phyloP scores from a whole-genome alignment of 208 protist genomes.

The Crithidia acanthocephali region DNA sequence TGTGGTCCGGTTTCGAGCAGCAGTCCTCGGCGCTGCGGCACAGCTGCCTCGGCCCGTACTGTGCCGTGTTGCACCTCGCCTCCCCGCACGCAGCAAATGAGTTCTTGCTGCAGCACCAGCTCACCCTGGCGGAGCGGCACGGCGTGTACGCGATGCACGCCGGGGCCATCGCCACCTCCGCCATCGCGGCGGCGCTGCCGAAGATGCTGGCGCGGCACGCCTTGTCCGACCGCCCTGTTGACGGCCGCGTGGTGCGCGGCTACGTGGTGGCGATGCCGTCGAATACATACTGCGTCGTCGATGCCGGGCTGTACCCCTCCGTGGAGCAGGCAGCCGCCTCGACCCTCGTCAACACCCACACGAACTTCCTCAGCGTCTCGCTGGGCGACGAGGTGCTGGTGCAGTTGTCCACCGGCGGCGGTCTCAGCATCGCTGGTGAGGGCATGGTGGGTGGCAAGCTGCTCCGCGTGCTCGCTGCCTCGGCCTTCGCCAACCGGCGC shows the following conservation, averaged over 20 bases:
- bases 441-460: slow-evolving; percentile 39
- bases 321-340: slow-evolving; percentile 26
- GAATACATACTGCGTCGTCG: slow-evolving; percentile 62
- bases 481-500: slow-evolving; percentile 23
- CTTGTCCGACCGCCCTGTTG: slow-evolving; percentile 20
- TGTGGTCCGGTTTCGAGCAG: slow-evolving; percentile 33
- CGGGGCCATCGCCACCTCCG: slow-evolving; percentile 25
- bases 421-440: slow-evolving; percentile 26
- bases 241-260: slow-evolving; percentile 58
- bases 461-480: slow-evolving; percentile 28
- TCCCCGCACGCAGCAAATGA: slow-evolving; percentile 49
- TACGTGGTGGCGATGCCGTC: slow-evolving; percentile 58
- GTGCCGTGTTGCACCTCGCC: slow-evolving; percentile 48
- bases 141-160: slow-evolving; percentile 50
- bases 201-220: slow-evolving; percentile 29
- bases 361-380: slow-evolving; percentile 72
- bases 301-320: slow-evolving; percentile 54
- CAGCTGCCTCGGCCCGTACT: slow-evolving; percentile 52
- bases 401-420: slow-evolving; percentile 40
- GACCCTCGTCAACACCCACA: slow-evolving; percentile 60
- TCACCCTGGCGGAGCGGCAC: slow-evolving; percentile 38
- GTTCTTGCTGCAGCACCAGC: slow-evolving; percentile 60
- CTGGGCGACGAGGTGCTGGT: slow-evolving; percentile 70
- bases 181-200: slow-evolving; percentile 20
- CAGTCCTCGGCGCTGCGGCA: slow-evolving; percentile 32